Evolutionary conservation across 352 stramenopile genomes (phyloP).

Genomic region (Ophiocytium majus): DNA sequence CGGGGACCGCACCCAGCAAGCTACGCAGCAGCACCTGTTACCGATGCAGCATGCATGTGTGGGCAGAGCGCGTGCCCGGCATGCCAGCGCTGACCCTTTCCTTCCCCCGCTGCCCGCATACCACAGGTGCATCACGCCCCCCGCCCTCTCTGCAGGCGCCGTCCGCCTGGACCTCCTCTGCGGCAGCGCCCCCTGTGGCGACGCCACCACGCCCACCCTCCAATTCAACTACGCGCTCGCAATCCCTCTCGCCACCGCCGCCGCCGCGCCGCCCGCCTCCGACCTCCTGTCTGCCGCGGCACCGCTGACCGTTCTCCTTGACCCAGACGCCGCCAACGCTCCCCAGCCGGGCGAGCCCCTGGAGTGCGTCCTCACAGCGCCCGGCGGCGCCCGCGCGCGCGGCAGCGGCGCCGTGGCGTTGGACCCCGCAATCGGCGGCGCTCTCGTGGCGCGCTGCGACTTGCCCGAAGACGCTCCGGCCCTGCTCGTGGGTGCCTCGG

Average conservation of each 20-base stretch:
- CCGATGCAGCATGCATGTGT: no score
- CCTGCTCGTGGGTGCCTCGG: not conserved
- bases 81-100: no score
- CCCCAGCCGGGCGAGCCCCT: not conserved
- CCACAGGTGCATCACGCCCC: not conserved
- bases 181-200: not conserved
- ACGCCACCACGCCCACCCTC: not conserved
- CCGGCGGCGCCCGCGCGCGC: no score
- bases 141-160: not conserved
- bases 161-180: not conserved
- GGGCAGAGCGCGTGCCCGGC: no score
- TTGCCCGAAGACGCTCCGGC: not conserved
- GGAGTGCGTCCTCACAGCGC: not conserved
- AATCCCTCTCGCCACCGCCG: not conserved
- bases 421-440: not conserved
- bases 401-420: not conserved
- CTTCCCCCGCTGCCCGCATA: no score
- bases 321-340: not conserved
- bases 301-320: not conserved
- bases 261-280: not conserved
- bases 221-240: not conserved
- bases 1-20: no score
- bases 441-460: not conserved
- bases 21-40: no score
- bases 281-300: not conserved